These are phyloP conservation scores for Hyaloperonospora arabidopsidis DNA, from an alignment of 352 stramenopile genomes.

Conservation along the genomic window DNA sequence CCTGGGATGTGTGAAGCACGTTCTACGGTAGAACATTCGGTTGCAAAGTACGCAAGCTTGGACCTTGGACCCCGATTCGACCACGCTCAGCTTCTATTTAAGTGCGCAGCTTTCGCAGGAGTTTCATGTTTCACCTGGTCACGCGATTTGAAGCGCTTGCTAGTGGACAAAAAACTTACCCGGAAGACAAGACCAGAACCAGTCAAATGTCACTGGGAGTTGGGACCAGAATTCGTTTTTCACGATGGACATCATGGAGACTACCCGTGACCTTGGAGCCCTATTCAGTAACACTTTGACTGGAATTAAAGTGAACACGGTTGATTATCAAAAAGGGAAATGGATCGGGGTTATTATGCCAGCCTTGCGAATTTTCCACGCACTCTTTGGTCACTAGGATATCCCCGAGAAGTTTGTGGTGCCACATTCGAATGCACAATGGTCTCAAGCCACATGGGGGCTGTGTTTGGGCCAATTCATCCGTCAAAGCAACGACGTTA, in stretches of 20 bases:
- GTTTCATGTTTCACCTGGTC: too few relatives aligned
- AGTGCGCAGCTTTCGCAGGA: too few relatives aligned
- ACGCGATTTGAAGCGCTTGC: too few relatives aligned
- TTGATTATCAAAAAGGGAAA: constrained; percentile 14
- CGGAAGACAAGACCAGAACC: too few relatives aligned
- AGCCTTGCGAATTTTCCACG: constrained; percentile 21
- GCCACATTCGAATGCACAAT: constrained; percentile 10
- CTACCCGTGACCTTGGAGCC: constrained; percentile 1
- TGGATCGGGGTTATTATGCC: constrained; percentile 7
- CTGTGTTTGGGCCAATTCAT: constrained; percentile 23
- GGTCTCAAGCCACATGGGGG: constrained; percentile 15
- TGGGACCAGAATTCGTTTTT: constrained; percentile 1
- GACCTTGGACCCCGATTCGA: too few relatives aligned
- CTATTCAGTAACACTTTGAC: constrained; percentile 22
- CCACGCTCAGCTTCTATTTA: too few relatives aligned
- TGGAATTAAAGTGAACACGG: constrained; percentile 1
- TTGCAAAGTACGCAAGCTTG: too few relatives aligned
- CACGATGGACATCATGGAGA: constrained; percentile 16
- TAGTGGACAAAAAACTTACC: too few relatives aligned
- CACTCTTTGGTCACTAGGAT: constrained; percentile 12
- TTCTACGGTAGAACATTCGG: too few relatives aligned
- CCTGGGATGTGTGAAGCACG: too few relatives aligned
- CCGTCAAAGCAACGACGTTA: constrained; percentile 12
- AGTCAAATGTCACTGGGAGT: too few relatives aligned
- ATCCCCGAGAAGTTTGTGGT: constrained; percentile 24